A percentile compares a stretch with the other conserved stretches of the same genome.
Evolutionary conservation across 768 basidiomycete species (phyloP).

Genomic region (Scleroderma citrinum): DNA sequence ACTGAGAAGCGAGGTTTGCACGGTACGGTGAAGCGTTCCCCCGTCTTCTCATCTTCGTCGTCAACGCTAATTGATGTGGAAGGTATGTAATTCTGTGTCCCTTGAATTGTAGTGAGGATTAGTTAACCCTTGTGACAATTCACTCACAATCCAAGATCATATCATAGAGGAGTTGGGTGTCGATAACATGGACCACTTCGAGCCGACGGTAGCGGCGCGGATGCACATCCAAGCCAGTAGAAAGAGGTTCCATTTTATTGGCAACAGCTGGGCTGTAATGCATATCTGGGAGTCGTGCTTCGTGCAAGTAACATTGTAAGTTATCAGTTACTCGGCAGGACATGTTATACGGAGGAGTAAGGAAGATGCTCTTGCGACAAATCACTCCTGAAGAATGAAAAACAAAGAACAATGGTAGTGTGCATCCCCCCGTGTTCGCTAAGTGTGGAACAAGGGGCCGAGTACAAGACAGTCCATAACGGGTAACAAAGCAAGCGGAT

Average conservation of each 20-base stretch:
- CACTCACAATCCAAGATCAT: conserved; percentile 35
- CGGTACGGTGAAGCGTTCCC: conserved; percentile 40
- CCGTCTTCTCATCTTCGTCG: conserved; percentile 34
- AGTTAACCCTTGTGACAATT: background rate
- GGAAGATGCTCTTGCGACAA: background rate
- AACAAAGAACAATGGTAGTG: too few species aligned
- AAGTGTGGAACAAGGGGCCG: background rate
- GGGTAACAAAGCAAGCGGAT: too few species aligned
- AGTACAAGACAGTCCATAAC: conserved; percentile 1
- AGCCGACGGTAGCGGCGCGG: conserved; percentile 48
- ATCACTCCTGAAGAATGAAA: background rate
- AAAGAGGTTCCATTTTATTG: conserved; percentile 19
- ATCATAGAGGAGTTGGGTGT: conserved; percentile 25
- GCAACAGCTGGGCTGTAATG: conserved; percentile 28
- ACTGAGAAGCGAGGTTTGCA: conserved; percentile 36
- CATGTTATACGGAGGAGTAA: conserved; percentile 11
- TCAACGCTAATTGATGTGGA: conserved; percentile 27
- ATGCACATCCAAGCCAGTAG: conserved; percentile 30
- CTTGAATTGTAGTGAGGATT: conserved; percentile 21
- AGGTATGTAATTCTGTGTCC: conserved; percentile 36
- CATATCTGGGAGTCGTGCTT: conserved; percentile 42
- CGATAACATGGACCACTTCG: conserved; percentile 39
- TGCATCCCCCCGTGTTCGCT: too few species aligned
- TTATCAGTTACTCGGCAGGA: conserved; percentile 34
- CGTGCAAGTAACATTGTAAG: conserved; percentile 42